Conservation (phyloP, 2,329 filamentous ascomycete genomes). For the Diplodia scrobiculata region DNA sequence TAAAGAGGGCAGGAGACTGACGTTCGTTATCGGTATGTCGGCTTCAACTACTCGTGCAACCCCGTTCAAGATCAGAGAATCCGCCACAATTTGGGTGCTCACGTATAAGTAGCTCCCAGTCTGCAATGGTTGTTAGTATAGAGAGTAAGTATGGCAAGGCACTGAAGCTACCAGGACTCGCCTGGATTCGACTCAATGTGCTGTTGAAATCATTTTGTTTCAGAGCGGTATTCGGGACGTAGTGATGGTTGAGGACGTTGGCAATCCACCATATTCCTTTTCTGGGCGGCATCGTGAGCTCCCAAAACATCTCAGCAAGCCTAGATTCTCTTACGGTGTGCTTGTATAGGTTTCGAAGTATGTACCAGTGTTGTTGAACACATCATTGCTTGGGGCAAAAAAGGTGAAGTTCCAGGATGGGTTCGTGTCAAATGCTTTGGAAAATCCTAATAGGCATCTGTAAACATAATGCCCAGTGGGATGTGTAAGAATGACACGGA, state of each 20-base stretch:
- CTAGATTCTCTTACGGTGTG: not conserved
- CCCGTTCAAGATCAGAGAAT: constrained; percentile 1
- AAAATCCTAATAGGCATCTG: not conserved
- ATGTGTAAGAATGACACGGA: no score
- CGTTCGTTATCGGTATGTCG: constrained; percentile 25
- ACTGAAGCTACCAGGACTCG: not conserved
- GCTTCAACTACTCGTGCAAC: constrained; percentile 19
- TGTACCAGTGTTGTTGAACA: not conserved
- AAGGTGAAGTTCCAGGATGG: constrained; percentile 9
- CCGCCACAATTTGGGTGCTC: constrained; percentile 6
- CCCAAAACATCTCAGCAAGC: accelerated
- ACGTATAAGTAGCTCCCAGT: constrained; percentile 26
- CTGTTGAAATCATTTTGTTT: constrained; percentile 4
- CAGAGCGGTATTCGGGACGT: constrained; percentile 16
- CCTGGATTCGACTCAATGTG: constrained; percentile 8
- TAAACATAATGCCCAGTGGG: no score
- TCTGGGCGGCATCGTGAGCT: not conserved
- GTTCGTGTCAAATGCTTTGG: not conserved
- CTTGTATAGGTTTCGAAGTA: not conserved
- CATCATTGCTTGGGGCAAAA: constrained; percentile 1
- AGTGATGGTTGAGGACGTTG: constrained; percentile 26
- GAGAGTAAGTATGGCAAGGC: not conserved
- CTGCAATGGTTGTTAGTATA: not conserved
- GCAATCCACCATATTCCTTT: constrained; percentile 29
- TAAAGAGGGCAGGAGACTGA: not conserved